A percentile compares a stretch with the other conserved stretches of the same genome.
These are phyloP conservation scores for Diutina sp. DNA, from an alignment of 1,139 yeast species.

Conservation along the genomic window DNA sequence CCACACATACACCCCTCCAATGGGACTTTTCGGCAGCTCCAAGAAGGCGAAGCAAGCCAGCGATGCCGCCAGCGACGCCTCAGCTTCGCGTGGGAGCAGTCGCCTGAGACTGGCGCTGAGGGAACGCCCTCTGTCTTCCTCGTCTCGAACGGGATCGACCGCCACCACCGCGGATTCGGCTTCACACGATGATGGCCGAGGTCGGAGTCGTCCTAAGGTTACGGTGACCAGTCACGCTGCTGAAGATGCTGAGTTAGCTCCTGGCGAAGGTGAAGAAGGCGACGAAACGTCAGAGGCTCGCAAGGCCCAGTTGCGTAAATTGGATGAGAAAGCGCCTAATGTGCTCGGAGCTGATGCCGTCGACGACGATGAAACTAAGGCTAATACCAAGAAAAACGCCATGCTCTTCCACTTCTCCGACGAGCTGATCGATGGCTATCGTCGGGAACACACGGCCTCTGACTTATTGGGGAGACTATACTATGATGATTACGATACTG, in stretches of 20 bases:
- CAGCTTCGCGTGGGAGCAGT: neutral
- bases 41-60: neutral
- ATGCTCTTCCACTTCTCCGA: conserved; percentile 26
- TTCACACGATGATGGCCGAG: neutral
- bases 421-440: conserved; percentile 29
- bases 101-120: neutral
- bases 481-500: conserved; percentile 24
- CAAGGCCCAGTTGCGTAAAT: neutral
- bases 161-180: neutral
- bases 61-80: neutral
- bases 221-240: neutral
- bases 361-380: conserved; percentile 15
- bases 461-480: conserved; percentile 32
- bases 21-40: neutral
- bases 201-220: neutral
- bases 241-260: neutral
- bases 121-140: neutral
- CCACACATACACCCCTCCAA: neutral
- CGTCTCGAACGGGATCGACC: neutral
- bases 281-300: neutral
- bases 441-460: conserved; percentile 24
- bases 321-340: neutral
- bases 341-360: neutral
- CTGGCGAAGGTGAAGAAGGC: neutral
- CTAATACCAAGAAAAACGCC: conserved; percentile 28